Percentiles rank a stretch among this genome's conserved stretches.
phyloP scores from a whole-genome alignment of 2,329 filamentous ascomycete genomes.

The Alternaria sp. region DNA sequence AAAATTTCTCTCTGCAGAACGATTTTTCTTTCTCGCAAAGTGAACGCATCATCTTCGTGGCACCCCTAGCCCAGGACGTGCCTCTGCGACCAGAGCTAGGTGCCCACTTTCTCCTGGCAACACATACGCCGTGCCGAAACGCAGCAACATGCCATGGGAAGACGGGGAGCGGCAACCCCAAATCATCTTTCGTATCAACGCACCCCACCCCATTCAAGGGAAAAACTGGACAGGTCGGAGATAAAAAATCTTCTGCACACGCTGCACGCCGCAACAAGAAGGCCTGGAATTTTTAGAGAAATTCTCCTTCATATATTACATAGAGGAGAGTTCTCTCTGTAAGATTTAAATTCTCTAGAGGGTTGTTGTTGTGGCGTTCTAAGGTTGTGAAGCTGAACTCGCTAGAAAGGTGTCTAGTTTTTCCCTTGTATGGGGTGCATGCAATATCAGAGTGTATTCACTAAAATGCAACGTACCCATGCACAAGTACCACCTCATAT shows the following conservation, averaged over 20 bases:
- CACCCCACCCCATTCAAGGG: too few species aligned
- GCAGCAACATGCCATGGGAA: neutral
- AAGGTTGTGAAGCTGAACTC: too few species aligned
- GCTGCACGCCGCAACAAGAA: too few species aligned
- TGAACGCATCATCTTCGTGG: neutral
- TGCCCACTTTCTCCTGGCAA: too few species aligned
- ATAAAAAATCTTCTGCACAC: too few species aligned
- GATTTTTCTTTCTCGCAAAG: neutral
- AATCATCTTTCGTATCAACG: neutral
- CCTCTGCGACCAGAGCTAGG: neutral
- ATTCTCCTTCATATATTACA: too few species aligned
- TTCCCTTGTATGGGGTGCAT: neutral
- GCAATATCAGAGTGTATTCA: neutral
- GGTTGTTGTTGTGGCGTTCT: too few species aligned
- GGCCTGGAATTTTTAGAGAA: too few species aligned
- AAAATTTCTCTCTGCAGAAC: neutral
- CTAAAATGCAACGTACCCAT: constrained; percentile 2
- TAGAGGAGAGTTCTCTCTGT: too few species aligned
- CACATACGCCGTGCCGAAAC: neutral
- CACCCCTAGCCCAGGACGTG: neutral
- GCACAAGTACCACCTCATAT: constrained; percentile 1
- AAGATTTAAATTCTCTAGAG: too few species aligned
- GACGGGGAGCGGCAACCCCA: neutral
- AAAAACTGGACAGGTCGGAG: too few species aligned
- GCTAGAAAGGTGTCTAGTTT: too few species aligned